A percentile compares a stretch with the other conserved stretches of the same genome.
These are phyloP conservation scores for Peronosclerospora sorghi DNA, from an alignment of 352 stramenopile genomes.

Conservation along the genomic window DNA sequence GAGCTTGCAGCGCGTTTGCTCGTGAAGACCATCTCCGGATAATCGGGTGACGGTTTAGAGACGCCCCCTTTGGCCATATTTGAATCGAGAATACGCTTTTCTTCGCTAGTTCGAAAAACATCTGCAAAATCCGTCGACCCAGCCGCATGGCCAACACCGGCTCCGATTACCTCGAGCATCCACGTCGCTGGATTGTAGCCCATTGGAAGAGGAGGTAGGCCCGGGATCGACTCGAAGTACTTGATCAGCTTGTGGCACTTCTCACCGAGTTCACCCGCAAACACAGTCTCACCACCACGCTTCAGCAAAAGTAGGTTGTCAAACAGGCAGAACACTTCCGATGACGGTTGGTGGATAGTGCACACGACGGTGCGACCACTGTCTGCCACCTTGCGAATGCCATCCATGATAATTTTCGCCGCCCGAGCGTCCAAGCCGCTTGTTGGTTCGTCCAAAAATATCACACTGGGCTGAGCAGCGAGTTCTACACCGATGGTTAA, in stretches of 20 bases:
- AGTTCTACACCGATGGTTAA: constrained; percentile 1
- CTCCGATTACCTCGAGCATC: constrained; percentile 29
- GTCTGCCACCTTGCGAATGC: constrained; percentile 73
- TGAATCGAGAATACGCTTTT: constrained; percentile 14
- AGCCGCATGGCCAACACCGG: constrained; percentile 17
- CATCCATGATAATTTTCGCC: constrained; percentile 17
- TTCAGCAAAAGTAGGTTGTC: constrained; percentile 49
- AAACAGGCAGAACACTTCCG: constrained; percentile 78
- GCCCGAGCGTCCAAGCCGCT: constrained; percentile 1
- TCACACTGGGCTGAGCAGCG: background rate
- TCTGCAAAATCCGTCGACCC: constrained; percentile 24
- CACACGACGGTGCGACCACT: constrained; percentile 67
- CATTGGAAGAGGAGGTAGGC: constrained; percentile 15
- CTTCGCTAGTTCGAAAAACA: constrained; percentile 14
- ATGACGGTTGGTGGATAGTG: constrained; percentile 50
- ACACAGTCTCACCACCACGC: constrained; percentile 32
- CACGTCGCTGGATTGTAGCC: constrained; percentile 51
- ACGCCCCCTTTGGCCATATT: constrained; percentile 25
- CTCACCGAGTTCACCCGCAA: constrained; percentile 34
- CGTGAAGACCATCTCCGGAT: constrained; percentile 22
- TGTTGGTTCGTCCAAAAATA: constrained; percentile 1
- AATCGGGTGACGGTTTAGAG: constrained; percentile 17
- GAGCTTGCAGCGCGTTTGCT: constrained; percentile 25
- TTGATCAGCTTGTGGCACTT: constrained; percentile 20
- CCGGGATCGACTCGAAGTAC: constrained; percentile 23